Percentiles rank a stretch among this genome's conserved stretches.
phyloP scores from a whole-genome alignment of 805 yeast genomes.

The Candida silvatica region DNA sequence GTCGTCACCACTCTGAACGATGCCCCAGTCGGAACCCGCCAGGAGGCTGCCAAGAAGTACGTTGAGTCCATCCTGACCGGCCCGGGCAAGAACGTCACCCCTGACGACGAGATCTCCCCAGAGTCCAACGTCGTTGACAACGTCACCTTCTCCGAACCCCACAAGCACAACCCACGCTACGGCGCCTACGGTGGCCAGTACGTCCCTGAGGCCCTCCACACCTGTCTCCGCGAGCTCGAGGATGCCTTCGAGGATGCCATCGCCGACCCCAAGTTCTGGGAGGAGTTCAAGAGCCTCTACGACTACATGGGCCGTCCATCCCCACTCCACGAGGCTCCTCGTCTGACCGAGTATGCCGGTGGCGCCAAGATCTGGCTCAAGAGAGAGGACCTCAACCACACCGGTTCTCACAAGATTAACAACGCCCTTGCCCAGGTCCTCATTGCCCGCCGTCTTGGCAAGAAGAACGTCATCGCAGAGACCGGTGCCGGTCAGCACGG shows the following conservation, averaged over 20 bases:
- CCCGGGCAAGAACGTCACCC: constrained; percentile 27
- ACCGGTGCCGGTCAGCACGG: constrained; percentile 95
- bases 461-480: constrained; percentile 72
- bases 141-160: constrained; percentile 43
- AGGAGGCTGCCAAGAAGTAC: constrained; percentile 54
- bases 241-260: constrained; percentile 78
- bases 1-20: constrained; percentile 64
- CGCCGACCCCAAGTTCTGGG: constrained; percentile 91
- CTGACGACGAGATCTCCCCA: constrained; percentile 14
- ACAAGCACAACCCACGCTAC: constrained; percentile 67
- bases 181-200: constrained; percentile 99
- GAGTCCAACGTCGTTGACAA: constrained; percentile 9
- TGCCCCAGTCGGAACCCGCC: constrained; percentile 52
- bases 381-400: constrained; percentile 91
- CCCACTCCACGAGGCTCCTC: constrained; percentile 80
- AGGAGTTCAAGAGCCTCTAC: constrained; percentile 75
- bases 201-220: constrained; percentile 93
- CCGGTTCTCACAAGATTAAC: constrained; percentile 83
- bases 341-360: constrained; percentile 83
- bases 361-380: constrained; percentile 97
- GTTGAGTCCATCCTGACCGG: constrained; percentile 63
- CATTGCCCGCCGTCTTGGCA: constrained; percentile 72
- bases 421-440: constrained; percentile 79
- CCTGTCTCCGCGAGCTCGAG: constrained; percentile 87
- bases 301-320: constrained; percentile 97